These are phyloP conservation scores for Lunasporangiospora selenospora DNA, from an alignment of 192 early-diverging fungal genomes.

Conservation along the genomic window DNA sequence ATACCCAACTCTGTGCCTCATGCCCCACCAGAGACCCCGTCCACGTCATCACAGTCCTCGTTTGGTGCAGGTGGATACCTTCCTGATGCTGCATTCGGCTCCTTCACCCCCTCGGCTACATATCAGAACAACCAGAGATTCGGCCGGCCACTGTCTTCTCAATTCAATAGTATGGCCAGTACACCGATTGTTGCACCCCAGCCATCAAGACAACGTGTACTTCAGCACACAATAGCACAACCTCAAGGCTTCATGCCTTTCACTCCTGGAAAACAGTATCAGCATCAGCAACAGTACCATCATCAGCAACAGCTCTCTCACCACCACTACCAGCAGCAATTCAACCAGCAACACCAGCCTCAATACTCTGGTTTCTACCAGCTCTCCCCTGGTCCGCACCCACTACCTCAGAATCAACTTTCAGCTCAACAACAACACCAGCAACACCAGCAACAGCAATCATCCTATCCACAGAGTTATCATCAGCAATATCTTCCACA, in stretches of 20 bases:
- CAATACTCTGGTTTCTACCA: too few relatives aligned
- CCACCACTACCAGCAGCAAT: conserved; percentile 2
- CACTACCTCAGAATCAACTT: too few relatives aligned
- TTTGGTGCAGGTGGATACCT: conserved; percentile 4
- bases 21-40: conserved; percentile 25
- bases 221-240: conserved; percentile 8
- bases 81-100: conserved; percentile 7
- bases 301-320: conserved; percentile 8
- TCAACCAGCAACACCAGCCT: conserved; percentile 3
- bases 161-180: conserved; percentile 15
- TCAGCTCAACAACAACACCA: background rate
- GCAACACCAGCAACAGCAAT: conserved; percentile 2
- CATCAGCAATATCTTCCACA: too few relatives aligned
- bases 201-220: conserved; percentile 19
- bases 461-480: background rate
- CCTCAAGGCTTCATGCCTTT: conserved; percentile 16
- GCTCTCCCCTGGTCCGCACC: too few relatives aligned
- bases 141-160: conserved; percentile 33
- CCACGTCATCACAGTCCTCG: background rate
- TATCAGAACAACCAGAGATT: conserved; percentile 20
- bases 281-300: background rate
- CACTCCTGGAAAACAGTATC: conserved; percentile 2
- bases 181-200: conserved; percentile 30
- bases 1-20: conserved; percentile 40
- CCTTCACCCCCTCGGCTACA: conserved; percentile 8